Conservation (phyloP, 2,329 filamentous ascomycete genomes). For the Venturia nashicola region DNA sequence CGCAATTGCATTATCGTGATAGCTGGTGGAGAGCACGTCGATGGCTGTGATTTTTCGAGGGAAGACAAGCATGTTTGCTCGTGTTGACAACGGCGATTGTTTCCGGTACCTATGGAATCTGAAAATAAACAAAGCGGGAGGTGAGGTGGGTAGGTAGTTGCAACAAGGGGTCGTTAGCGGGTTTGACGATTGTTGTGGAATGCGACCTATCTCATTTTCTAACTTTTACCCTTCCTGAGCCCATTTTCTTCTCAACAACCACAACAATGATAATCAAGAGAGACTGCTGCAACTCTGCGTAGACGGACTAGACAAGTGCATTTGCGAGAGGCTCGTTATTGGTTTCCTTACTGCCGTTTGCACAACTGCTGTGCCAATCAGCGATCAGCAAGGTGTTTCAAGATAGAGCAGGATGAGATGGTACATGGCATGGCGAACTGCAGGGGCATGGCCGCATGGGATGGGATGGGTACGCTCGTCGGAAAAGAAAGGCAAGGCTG, state of each 20-base stretch:
- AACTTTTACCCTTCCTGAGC: neutral
- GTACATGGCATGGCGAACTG: neutral
- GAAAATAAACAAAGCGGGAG: conserved; percentile 1
- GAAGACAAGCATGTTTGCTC: neutral
- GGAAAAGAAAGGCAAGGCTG: neutral
- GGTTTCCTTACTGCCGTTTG: neutral
- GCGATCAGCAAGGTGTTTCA: neutral
- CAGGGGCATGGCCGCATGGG: too few relatives aligned
- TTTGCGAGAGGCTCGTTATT: neutral
- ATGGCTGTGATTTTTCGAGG: neutral
- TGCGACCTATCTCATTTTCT: neutral
- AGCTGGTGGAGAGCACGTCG: neutral
- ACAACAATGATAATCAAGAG: neutral
- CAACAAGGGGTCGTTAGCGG: neutral
- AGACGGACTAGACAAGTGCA: neutral
- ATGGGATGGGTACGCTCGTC: neutral
- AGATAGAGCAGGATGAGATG: too few relatives aligned
- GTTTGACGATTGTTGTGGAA: neutral
- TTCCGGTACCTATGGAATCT: neutral
- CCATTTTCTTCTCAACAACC: neutral
- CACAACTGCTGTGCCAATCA: neutral
- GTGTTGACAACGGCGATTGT: neutral
- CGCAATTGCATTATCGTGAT: neutral
- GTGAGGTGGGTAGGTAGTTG: neutral
- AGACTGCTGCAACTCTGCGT: neutral